Evolutionary conservation across 202 grass and related monocot species (phyloP).

Genomic region (Tripidium arundinaceum): DNA sequence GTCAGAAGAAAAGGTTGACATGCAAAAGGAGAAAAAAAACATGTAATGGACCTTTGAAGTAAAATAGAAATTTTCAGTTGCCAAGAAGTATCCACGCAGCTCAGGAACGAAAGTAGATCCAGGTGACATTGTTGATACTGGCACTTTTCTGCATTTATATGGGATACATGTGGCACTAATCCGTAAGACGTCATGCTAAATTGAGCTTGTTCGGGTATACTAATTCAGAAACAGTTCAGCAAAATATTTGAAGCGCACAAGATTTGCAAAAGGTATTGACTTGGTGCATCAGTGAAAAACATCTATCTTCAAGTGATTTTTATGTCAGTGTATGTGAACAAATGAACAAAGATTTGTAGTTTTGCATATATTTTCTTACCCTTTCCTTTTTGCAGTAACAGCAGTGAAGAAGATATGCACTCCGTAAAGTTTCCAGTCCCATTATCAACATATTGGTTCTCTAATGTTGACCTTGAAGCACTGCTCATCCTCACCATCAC

Average conservation of each 20-base stretch:
- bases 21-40: background rate
- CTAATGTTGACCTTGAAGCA: conserved; percentile 38
- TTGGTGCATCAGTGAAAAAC: background rate
- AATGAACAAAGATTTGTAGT: background rate
- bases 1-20: background rate
- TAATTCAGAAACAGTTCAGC: background rate
- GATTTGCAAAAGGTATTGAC: background rate
- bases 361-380: conserved; percentile 40
- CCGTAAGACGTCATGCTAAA: background rate
- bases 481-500: conserved; percentile 12
- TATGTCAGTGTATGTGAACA: background rate
- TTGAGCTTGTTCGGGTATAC: background rate
- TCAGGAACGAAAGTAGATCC: conserved; percentile 75
- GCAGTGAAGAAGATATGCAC: conserved; percentile 49
- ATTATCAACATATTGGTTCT: conserved; percentile 44
- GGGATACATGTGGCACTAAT: conserved; percentile 25
- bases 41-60: conserved; percentile 63
- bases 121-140: conserved; percentile 64
- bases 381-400: conserved; percentile 59
- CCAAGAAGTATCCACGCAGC: conserved; percentile 78
- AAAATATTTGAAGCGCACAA: background rate
- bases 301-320: background rate
- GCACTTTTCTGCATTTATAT: conserved; percentile 58
- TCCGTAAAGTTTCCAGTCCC: conserved; percentile 58
- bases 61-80: conserved; percentile 98